These are phyloP conservation scores for Xylariales sp. DNA, from an alignment of 2,329 filamentous ascomycete genomes.

Conservation along the genomic window DNA sequence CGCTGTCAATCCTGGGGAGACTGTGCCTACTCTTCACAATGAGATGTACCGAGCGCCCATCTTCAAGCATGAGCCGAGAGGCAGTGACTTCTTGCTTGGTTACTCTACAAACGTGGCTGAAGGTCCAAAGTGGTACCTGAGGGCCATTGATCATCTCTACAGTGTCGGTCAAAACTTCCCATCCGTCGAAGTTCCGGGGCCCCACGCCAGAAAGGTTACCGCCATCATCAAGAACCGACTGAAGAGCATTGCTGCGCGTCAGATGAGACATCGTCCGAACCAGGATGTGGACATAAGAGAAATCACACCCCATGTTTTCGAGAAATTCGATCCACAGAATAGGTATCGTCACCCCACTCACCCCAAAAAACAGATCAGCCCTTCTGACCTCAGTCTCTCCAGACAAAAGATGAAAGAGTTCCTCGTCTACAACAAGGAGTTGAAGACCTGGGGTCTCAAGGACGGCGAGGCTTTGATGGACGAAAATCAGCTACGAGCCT, in stretches of 20 bases:
- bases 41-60: slow-evolving; percentile 93
- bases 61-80: slow-evolving; percentile 76
- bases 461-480: slow-evolving; percentile 72
- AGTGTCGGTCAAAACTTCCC: slow-evolving; percentile 92
- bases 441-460: slow-evolving; percentile 79
- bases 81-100: slow-evolving; percentile 81
- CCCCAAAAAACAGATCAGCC: not conserved
- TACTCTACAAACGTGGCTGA: slow-evolving; percentile 73
- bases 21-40: slow-evolving; percentile 86
- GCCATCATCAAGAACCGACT: slow-evolving; percentile 95
- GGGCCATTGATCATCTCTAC: slow-evolving; percentile 86
- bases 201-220: slow-evolving; percentile 90
- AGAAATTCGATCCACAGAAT: slow-evolving; percentile 91
- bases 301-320: slow-evolving; percentile 87
- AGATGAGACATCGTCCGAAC: slow-evolving; percentile 72
- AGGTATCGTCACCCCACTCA: slow-evolving; percentile 6
- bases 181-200: slow-evolving; percentile 85
- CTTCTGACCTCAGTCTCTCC: slow-evolving; percentile 7
- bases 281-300: slow-evolving; percentile 70
- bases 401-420: slow-evolving; percentile 93
- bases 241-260: slow-evolving; percentile 90
- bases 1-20: slow-evolving; percentile 85
- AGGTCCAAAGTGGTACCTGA: slow-evolving; percentile 77
- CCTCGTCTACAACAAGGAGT: slow-evolving; percentile 81
- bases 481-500: slow-evolving; percentile 71